Base-by-base conservation (phyloP, 345 rosid genomes). In the Chamaenerion angustifolium region DNA sequence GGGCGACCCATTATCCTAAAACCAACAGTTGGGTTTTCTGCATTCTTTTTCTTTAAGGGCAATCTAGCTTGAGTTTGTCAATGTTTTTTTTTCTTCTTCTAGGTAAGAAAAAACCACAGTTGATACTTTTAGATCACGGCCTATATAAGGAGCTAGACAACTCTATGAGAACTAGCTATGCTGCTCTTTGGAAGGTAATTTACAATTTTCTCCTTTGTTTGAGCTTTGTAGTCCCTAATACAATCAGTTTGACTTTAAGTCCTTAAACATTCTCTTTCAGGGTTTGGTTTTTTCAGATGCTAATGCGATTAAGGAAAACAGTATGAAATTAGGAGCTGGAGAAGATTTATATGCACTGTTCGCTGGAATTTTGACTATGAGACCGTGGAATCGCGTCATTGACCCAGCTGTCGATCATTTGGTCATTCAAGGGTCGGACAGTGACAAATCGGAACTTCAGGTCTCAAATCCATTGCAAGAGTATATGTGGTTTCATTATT, bases 291-390 rank as follows among this genome's bases (percentile, higher is more conserved):
- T 86, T 69, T 57, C 95, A 9, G 94, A 90, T 68, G 93, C 80
- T 40, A 80, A 76, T 14, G 85, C 83, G 56, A 90, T 90, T 54
- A 90, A 78, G 72, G 81, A 80, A 64, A 77, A 83, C 59, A 74
- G 98, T 45, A 70, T 74, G 43, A 86, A 86, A 57, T 64, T 90
- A 62, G 94, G 98, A 49, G 95, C 95, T 25, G 98, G 98, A 51
- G 98, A 86, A 43, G 94, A 90, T 65, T 76, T 90, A 42, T 83
- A 78, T 64, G 83, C 61, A 1, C 65, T 90, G 1, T 90, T 90
- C 61, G 95, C 94, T 0, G 94, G 94, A 43, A 71, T 90, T 69
- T 83, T 90, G 56, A 90, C 98, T 16, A 81, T 86, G 95, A 76
- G 83, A 45, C 94, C 98, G 10, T 86, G 98, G 95, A 81, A 83